Evolutionary conservation across 2,329 filamentous ascomycete species (phyloP).

Genomic region (Dactylellina parvicollis): DNA sequence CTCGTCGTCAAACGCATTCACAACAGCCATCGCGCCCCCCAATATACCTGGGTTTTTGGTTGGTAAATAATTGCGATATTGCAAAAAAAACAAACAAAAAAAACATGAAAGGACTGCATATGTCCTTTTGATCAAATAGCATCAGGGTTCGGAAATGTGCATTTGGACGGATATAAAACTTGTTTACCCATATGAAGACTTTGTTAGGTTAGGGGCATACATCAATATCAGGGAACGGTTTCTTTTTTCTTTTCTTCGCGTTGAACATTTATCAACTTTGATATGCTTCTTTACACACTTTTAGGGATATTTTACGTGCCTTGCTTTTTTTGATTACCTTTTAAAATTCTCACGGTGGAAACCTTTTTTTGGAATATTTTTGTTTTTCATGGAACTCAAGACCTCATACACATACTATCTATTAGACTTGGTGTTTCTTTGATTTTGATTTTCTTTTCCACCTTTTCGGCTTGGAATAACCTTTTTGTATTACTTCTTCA

Average conservation of each 20-base stretch:
- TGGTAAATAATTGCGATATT: constrained; percentile 31
- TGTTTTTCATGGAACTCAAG: constrained; percentile 33
- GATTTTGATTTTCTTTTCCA: constrained; percentile 19
- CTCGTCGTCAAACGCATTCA: constrained; percentile 40
- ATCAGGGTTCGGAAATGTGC: constrained; percentile 32
- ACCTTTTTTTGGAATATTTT: constrained; percentile 7
- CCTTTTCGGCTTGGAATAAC: constrained; percentile 13
- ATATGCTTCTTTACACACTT: constrained; percentile 6
- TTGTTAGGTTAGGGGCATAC: constrained; percentile 8
- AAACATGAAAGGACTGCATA: constrained; percentile 8
- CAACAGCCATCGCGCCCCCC: constrained; percentile 45
- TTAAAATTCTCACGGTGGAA: constrained; percentile 8
- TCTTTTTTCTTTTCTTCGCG: neutral
- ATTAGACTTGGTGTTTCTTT: constrained; percentile 53
- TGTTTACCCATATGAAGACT: neutral
- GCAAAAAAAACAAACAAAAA: neutral
- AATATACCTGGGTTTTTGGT: constrained; percentile 50
- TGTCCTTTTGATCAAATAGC: neutral
- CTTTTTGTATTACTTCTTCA: constrained; percentile 15
- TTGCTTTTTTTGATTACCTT: constrained; percentile 14
- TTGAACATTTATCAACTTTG: neutral
- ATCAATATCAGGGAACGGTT: neutral
- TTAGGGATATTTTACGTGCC: constrained; percentile 18
- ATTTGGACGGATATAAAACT: constrained; percentile 24
- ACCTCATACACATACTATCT: constrained; percentile 49